Evolutionary conservation across 352 stramenopile species (phyloP).

Genomic region (Phytopythium sindhum): DNA sequence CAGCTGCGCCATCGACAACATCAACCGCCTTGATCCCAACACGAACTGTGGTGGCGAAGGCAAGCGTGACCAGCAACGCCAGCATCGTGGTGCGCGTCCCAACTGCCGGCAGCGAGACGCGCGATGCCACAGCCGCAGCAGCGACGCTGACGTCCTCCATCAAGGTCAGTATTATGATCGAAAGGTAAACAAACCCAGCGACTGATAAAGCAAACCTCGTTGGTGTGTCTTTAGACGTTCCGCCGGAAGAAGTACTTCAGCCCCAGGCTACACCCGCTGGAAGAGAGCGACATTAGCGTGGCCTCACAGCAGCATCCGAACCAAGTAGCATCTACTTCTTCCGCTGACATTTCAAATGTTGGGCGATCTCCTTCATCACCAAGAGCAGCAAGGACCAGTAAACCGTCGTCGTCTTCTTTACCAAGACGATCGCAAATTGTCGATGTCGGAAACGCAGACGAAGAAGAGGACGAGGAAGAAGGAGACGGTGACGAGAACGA

Average conservation of each 20-base stretch:
- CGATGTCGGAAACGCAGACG: background rate
- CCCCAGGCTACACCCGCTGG: conserved; percentile 42
- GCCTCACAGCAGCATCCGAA: background rate
- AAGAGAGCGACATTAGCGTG: background rate
- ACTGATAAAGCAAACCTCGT: background rate
- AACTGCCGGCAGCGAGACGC: background rate
- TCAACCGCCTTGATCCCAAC: background rate
- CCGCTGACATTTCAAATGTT: background rate
- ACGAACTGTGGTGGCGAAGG: background rate
- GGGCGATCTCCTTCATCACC: background rate
- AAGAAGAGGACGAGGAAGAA: conserved; percentile 3
- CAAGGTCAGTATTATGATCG: background rate
- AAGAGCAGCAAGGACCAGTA: conserved; percentile 11
- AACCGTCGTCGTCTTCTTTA: conserved; percentile 10
- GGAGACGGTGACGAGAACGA: conserved; percentile 9
- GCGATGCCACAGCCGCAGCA: background rate
- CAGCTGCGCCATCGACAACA: background rate
- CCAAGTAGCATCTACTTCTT: background rate
- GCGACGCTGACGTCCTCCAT: background rate
- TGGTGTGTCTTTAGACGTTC: conserved; percentile 26
- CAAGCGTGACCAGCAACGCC: background rate
- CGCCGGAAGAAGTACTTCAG: conserved; percentile 48
- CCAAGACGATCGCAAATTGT: conserved; percentile 12
- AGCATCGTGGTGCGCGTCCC: conserved; percentile 3
- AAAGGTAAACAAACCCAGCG: background rate